These are phyloP conservation scores for Trametes cinnabarina DNA, from an alignment of 768 basidiomycete genomes.

Conservation along the genomic window DNA sequence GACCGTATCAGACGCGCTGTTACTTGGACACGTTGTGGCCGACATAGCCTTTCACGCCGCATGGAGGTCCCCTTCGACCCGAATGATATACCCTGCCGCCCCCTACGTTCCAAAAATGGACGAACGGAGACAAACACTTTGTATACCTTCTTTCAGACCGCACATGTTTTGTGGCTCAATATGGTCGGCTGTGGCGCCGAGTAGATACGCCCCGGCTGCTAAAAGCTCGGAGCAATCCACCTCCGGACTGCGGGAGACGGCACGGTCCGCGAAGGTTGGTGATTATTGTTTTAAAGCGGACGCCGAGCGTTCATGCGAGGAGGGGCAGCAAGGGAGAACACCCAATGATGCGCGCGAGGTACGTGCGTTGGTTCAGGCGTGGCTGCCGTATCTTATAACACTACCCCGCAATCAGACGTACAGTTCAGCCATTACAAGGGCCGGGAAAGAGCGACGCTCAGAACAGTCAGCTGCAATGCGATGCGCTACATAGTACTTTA, in stretches of 20 bases:
- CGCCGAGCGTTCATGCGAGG: not conserved
- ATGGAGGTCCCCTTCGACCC: too few species aligned
- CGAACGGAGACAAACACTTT: too few species aligned
- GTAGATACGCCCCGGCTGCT: not conserved
- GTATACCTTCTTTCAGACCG: too few species aligned
- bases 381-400: not conserved
- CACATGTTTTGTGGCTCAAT: too few species aligned
- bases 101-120: conserved; percentile 4
- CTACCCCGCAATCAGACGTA: not conserved
- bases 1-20: not conserved
- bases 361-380: not conserved
- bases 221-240: not conserved
- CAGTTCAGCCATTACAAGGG: not conserved
- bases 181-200: not conserved
- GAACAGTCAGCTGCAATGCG: not conserved
- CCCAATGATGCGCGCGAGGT: too few species aligned
- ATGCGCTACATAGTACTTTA: too few species aligned
- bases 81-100: too few species aligned
- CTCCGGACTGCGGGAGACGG: not conserved
- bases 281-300: conserved; percentile 10
- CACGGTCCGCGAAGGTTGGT: conserved; percentile 10
- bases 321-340: too few species aligned
- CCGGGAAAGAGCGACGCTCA: conserved; percentile 9
- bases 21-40: conserved; percentile 6
- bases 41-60: not conserved